Percentiles rank a stretch among this genome's conserved stretches.
phyloP scores from a whole-genome alignment of 768 basidiomycete genomes.

The Boletellus sp. region DNA sequence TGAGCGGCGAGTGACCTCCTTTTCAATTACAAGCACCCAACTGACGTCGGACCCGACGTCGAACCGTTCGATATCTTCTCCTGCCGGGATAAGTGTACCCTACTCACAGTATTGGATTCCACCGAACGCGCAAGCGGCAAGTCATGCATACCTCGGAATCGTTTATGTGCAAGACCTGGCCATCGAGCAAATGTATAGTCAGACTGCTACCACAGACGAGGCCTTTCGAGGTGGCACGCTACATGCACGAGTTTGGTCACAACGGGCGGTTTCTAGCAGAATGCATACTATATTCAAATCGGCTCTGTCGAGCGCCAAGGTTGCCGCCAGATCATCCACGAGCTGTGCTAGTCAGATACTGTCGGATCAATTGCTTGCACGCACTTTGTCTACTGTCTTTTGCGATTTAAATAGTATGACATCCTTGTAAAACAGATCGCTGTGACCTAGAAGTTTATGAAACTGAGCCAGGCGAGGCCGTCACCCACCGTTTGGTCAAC shows the following conservation, averaged over 20 bases:
- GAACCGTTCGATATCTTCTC: constrained; percentile 66
- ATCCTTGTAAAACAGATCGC: constrained; percentile 89
- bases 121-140: not conserved
- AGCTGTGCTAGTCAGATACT: constrained; percentile 45
- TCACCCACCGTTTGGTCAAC: constrained; percentile 58
- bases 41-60: constrained; percentile 48
- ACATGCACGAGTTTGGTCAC: constrained; percentile 6
- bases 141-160: constrained; percentile 52
- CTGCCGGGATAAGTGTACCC: constrained; percentile 74
- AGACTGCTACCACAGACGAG: constrained; percentile 71
- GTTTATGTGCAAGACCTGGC: constrained; percentile 46
- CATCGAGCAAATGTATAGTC: constrained; percentile 51
- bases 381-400: constrained; percentile 70
- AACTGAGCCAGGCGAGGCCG: constrained; percentile 6
- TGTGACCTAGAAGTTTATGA: constrained; percentile 25
- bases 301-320: constrained; percentile 65
- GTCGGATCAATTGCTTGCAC: constrained; percentile 7
- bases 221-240: constrained; percentile 91
- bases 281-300: constrained; percentile 71
- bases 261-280: not conserved
- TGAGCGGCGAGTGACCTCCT: constrained; percentile 59
- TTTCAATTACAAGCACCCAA: constrained; percentile 91
- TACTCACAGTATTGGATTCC: constrained; percentile 26
- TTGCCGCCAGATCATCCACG: constrained; percentile 87
- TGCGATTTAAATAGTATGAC: constrained; percentile 76